Base-by-base conservation (phyloP, 441 rosid genomes). In the Breynia disticha region DNA sequence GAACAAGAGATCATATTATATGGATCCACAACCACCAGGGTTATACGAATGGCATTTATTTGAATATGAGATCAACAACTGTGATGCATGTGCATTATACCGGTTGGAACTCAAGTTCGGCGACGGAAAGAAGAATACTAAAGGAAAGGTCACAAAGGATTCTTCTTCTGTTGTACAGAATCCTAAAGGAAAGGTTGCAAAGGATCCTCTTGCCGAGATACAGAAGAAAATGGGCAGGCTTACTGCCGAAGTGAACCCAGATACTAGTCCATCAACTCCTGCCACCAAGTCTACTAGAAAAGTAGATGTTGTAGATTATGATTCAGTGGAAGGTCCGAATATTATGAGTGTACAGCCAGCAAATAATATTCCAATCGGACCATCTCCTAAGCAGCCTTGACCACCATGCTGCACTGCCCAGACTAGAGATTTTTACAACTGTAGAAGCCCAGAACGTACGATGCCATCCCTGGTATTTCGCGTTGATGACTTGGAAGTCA, bases 181-280 rank as follows among this genome's bases (percentile, higher is more conserved):
- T 52, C 68, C 88, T 14, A 93, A 86, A 67, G 90, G 88, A 4
- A 89, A 78, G 68, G 43, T 78, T 46, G 54, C 84, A 17, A 84
- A 73, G 5, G 99, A 93, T 51, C 81, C 99, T 0, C n/a, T n/a
- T n/a, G 95, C 87, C 60, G 93, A 93, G 70, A 77, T 93, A 62
- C 99, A 93, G 80, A 93, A 86, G 71, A 96, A 89, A 78, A 93
- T 93, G 99, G 96, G 95, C 63, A 84, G 93, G 71, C 96, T 93
- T 44, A 75, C 85, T 8, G 96, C 99, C 13, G 99, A 93, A 74
- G 84, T 89, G 46, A 93, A 95, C 13, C 59, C 82, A 0, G 95
- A 89, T 7, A 84, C 76, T 71, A 86, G 86, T 65, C 97, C 87
- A 50, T 58, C 71, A 28, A 28, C 35, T 28, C 35, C 35, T 35